Conservation (phyloP, 805 yeast genomes). For the Sugiyamaella floridensis region DNA sequence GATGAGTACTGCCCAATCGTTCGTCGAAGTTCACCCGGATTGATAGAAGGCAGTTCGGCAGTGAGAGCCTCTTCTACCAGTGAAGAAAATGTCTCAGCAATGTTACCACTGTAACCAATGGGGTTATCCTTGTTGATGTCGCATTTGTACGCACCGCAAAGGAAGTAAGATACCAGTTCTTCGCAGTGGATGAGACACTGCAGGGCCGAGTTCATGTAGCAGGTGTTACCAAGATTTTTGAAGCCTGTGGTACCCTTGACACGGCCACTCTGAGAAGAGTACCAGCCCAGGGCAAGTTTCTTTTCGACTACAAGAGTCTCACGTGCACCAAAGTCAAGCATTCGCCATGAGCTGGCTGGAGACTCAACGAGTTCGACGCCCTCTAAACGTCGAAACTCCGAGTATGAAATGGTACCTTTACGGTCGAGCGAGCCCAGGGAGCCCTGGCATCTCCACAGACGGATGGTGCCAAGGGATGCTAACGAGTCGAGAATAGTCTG, state of each 20-base stretch:
- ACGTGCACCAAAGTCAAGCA: neutral
- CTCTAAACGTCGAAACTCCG: constrained; percentile 1
- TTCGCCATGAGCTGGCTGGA: neutral
- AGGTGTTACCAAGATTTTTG: constrained; percentile 77
- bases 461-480: neutral
- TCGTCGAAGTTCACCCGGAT: constrained; percentile 73
- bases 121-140: constrained; percentile 79
- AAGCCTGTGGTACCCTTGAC: constrained; percentile 51
- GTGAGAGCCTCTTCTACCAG: constrained; percentile 57
- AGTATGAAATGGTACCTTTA: neutral
- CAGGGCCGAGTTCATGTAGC: constrained; percentile 91
- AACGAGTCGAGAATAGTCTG: neutral
- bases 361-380: neutral
- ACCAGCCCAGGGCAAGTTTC: constrained; percentile 14
- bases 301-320: constrained; percentile 12
- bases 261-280: constrained; percentile 4
- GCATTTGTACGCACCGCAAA: constrained; percentile 41
- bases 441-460: constrained; percentile 2
- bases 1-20: constrained; percentile 74
- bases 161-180: constrained; percentile 70
- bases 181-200: constrained; percentile 85
- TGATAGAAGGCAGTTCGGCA: constrained; percentile 24
- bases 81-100: constrained; percentile 68
- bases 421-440: neutral
- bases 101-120: constrained; percentile 74